Conservation (phyloP, 2,329 filamentous ascomycete species). For the Chalara sp. region DNA sequence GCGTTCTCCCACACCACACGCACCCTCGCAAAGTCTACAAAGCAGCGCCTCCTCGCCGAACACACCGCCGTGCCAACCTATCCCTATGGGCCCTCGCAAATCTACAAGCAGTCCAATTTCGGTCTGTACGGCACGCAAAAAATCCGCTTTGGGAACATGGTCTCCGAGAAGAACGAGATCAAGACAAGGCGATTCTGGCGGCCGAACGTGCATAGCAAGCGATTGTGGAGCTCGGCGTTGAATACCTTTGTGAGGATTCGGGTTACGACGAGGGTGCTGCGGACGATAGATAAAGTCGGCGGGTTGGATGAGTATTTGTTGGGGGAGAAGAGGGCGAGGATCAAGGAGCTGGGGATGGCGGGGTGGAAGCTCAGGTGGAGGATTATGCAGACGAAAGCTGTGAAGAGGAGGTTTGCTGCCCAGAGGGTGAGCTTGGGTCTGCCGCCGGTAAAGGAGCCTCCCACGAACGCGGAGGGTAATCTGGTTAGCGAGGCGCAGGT, state of each 20-base stretch:
- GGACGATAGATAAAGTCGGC: conserved; percentile 75
- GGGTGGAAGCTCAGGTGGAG: conserved; percentile 90
- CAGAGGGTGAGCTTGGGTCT: conserved; percentile 63
- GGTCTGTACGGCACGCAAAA: conserved; percentile 65
- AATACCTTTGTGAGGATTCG: conserved; percentile 58
- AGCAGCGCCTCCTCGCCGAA: conserved; percentile 26
- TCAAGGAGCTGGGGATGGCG: conserved; percentile 81
- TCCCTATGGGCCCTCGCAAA: conserved; percentile 61
- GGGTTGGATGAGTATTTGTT: conserved; percentile 89
- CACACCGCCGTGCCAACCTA: conserved; percentile 48
- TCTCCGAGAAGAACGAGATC: conserved; percentile 58
- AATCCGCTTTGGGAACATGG: conserved; percentile 75
- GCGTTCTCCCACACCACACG: conserved; percentile 26
- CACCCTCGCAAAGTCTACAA: conserved; percentile 27
- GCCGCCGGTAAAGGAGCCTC: conserved; percentile 37
- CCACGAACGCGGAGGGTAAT: conserved; percentile 31
- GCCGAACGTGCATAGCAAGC: conserved; percentile 60
- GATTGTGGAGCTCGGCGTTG: conserved; percentile 58
- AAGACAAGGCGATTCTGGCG: conserved; percentile 70
- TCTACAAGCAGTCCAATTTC: conserved; percentile 76
- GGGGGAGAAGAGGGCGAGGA: conserved; percentile 66
- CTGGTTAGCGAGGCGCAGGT: conserved; percentile 26
- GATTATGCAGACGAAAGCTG: conserved; percentile 69
- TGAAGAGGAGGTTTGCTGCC: conserved; percentile 58
- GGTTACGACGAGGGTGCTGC: conserved; percentile 62